Conservation (phyloP, 441 rosid genomes). For the Erysimum cheiri region DNA sequence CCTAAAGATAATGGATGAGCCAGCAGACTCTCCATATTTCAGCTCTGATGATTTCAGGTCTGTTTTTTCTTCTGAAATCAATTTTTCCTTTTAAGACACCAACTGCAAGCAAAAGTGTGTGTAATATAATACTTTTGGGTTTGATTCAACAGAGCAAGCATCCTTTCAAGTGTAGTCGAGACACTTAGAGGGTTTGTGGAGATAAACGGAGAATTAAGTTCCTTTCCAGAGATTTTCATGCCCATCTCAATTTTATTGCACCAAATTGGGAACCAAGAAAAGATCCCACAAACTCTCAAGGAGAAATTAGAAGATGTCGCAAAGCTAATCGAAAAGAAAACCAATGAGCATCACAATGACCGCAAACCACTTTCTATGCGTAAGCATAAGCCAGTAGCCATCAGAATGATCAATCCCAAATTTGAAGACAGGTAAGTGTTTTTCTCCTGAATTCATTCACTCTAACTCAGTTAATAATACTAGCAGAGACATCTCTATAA, state of each 20-base stretch:
- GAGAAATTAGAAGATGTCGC: constrained; percentile 60
- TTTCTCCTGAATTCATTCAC: background rate
- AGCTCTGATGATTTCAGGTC: constrained; percentile 80
- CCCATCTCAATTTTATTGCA: constrained; percentile 60
- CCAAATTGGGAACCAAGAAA: constrained; percentile 61
- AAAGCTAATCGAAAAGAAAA: constrained; percentile 60
- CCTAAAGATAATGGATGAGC: constrained; percentile 62
- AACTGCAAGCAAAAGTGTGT: constrained; percentile 16
- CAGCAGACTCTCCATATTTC: constrained; percentile 68
- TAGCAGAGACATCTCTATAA: background rate
- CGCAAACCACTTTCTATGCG: constrained; percentile 79
- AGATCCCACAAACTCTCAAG: constrained; percentile 57
- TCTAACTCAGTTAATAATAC: constrained; percentile 10
- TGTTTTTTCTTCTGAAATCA: constrained; percentile 30
- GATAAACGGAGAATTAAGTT: constrained; percentile 57
- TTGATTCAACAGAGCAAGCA: constrained; percentile 63
- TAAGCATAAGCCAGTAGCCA: constrained; percentile 77
- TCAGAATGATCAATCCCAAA: constrained; percentile 75
- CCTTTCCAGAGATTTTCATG: constrained; percentile 78
- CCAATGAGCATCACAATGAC: constrained; percentile 49
- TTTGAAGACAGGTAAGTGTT: constrained; percentile 78
- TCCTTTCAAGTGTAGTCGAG: constrained; percentile 60
- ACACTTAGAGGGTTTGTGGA: constrained; percentile 67
- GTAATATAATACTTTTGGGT: constrained; percentile 8
- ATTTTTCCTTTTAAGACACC: background rate